Conservation (phyloP, 306 rosid genomes). For the Begonia loranthoides region DNA sequence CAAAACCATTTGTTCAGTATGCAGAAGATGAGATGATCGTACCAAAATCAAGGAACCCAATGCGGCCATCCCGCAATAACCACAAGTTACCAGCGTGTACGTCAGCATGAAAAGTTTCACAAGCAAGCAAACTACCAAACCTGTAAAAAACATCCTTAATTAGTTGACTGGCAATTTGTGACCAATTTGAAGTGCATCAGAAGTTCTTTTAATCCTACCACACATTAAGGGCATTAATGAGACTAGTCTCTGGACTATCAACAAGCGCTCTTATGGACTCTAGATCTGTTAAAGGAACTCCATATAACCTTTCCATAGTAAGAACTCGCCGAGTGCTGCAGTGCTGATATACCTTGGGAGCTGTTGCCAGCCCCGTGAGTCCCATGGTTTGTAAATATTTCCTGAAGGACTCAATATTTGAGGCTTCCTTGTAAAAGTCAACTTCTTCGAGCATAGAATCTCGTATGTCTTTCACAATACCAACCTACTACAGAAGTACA, state of each 20-base stretch:
- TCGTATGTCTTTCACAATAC: conserved; percentile 84
- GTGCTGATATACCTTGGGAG: conserved; percentile 73
- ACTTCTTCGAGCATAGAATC: conserved; percentile 96
- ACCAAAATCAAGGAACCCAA: conserved; percentile 98
- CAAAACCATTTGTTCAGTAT: not conserved
- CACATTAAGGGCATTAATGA: conserved; percentile 90
- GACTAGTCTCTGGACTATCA: conserved; percentile 69
- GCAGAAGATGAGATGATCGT: conserved; percentile 13
- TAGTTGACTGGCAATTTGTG: too few relatives aligned
- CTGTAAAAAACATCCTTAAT: conserved; percentile 23
- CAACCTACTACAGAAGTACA: conserved; percentile 44
- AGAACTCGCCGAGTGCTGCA: conserved; percentile 66
- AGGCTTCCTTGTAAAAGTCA: conserved; percentile 94
- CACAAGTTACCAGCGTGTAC: conserved; percentile 96
- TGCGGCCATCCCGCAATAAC: conserved; percentile 88
- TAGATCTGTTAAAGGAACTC: conserved; percentile 91
- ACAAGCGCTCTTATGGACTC: conserved; percentile 80
- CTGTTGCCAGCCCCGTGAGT: conserved; percentile 83
- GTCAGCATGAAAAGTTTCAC: conserved; percentile 96
- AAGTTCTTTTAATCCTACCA: conserved; percentile 33
- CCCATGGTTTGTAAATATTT: conserved; percentile 77
- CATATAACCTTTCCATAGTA: conserved; percentile 88
- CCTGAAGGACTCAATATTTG: conserved; percentile 77
- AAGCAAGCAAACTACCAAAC: conserved; percentile 98
- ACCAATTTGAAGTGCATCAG: too few relatives aligned